These are phyloP conservation scores for Solanum corneliomulleri DNA, from an alignment of 257 asterid species.

Conservation along the genomic window DNA sequence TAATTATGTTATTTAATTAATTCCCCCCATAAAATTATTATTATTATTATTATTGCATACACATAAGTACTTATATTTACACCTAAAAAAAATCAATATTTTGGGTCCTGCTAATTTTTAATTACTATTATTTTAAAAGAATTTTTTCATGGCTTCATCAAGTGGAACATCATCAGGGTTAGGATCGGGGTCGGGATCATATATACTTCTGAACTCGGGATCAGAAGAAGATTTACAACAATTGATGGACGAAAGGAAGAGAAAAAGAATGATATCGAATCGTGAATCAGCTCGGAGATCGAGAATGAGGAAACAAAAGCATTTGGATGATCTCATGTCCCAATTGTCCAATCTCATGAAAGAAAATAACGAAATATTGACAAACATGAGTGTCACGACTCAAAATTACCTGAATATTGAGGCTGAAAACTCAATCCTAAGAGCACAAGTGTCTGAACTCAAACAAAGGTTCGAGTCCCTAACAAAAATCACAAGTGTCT, in stretches of 20 bases:
- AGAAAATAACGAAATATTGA: constrained; percentile 48
- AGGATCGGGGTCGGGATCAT: constrained; percentile 18
- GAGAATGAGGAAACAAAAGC: constrained; percentile 79
- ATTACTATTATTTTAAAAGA: background rate
- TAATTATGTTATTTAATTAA: background rate
- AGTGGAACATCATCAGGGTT: constrained; percentile 51
- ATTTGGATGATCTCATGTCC: constrained; percentile 54
- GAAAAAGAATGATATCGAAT: constrained; percentile 84
- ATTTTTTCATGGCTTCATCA: constrained; percentile 41
- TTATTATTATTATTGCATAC: background rate
- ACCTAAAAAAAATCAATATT: background rate
- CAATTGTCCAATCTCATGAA: constrained; percentile 45
- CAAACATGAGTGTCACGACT: constrained; percentile 28
- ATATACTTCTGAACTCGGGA: constrained; percentile 40
- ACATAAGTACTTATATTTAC: background rate
- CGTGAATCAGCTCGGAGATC: constrained; percentile 95
- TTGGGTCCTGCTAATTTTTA: constrained; percentile 24
- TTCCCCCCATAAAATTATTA: background rate
- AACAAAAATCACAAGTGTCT: constrained; percentile 32
- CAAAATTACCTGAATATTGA: constrained; percentile 43
- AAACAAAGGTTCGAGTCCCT: constrained; percentile 52
- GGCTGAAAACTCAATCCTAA: constrained; percentile 60
- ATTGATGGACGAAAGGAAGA: constrained; percentile 60
- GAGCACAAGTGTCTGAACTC: constrained; percentile 74
- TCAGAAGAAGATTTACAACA: constrained; percentile 54